Evolutionary conservation across 768 basidiomycete genomes (phyloP).

Genomic region (Rhizopogon roseolus): DNA sequence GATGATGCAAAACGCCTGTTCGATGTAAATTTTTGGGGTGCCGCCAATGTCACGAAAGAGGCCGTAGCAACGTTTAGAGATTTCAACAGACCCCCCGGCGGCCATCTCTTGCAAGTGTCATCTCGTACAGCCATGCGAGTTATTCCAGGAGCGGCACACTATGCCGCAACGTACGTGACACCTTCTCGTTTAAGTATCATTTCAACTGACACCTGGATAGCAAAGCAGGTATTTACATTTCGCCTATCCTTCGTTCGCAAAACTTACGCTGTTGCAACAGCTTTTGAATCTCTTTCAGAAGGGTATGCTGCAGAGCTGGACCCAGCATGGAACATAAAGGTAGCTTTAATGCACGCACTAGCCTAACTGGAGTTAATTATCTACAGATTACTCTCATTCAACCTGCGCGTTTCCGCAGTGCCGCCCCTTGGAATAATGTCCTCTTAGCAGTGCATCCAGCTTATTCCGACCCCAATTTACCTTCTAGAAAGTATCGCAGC

Average conservation of each 20-base stretch:
- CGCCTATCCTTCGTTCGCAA: too few relatives aligned
- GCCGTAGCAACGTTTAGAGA: constrained; percentile 33
- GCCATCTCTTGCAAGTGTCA: constrained; percentile 33
- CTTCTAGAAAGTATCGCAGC: constrained; percentile 10
- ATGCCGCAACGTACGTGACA: constrained; percentile 21
- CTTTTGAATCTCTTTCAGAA: constrained; percentile 35
- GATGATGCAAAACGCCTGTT: constrained; percentile 31
- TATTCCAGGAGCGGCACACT: constrained; percentile 12
- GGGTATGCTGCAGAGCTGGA: constrained; percentile 35
- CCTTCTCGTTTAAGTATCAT: neutral
- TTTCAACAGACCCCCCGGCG: constrained; percentile 33
- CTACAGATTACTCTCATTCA: constrained; percentile 20
- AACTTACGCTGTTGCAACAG: constrained; percentile 10
- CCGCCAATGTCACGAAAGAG: constrained; percentile 26
- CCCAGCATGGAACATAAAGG: constrained; percentile 45
- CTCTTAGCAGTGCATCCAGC: constrained; percentile 15
- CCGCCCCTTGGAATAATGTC: neutral
- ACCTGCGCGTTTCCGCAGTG: constrained; percentile 19
- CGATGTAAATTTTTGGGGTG: constrained; percentile 36
- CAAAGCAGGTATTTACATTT: constrained; percentile 18
- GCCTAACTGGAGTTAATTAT: neutral
- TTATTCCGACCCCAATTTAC: constrained; percentile 11
- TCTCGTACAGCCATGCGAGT: constrained; percentile 24
- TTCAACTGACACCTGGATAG: constrained; percentile 8
- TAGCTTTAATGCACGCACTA: constrained; percentile 9